Base-by-base conservation (phyloP, 106 monocot species). In the Dendrobium nobile region DNA sequence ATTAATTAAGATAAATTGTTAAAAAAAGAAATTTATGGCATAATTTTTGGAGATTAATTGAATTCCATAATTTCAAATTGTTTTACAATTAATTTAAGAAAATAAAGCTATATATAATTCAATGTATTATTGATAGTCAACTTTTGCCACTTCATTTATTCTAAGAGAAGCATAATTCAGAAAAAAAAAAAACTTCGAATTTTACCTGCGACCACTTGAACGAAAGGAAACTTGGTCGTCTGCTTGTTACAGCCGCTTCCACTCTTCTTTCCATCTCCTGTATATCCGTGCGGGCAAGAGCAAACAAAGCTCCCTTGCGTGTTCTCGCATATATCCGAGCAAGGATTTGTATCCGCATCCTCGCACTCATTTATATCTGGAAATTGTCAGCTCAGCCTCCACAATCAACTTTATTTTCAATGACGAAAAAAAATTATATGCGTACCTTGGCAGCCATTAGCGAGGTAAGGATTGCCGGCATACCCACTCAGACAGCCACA, bases 341-440 rank as follows among this genome's bases (percentile, higher is more conserved):
- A 90, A 4, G 87, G 80, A 54, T 79, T 84, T 27, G 55, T 47
- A 16, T 24, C 19, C 5, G 85, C 54, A 73, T 85, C 79, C 67
- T 61, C 77, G 45, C 93, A 93, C 80, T 93, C 93, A 68, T 93
- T 47, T 10, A 90, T 75, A 78, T 93, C 93, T 93, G 65, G 54
- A 78, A 75, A 41, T 47, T 47, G 22, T 33, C 18, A 27, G 31
- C 73, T 43, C 5, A 7, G 33, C 15, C 7, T 0, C 5, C n/a
- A 22, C 64, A n/a, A 7, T 64, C 64, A 64, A 7, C 20, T 64
- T 19, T n/a, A 64, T 22, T 22, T 22, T 64, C 19, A 15, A 64
- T 22, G 22, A 19, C 7, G 19, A 79, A 4, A 2, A 0, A 13
- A 79, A 72, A 31, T 10, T 59, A 43, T 7, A 7, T 75, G 3